Evolutionary conservation across 2,329 filamentous ascomycete genomes (phyloP).

Genomic region (Penicillium concentricum): DNA sequence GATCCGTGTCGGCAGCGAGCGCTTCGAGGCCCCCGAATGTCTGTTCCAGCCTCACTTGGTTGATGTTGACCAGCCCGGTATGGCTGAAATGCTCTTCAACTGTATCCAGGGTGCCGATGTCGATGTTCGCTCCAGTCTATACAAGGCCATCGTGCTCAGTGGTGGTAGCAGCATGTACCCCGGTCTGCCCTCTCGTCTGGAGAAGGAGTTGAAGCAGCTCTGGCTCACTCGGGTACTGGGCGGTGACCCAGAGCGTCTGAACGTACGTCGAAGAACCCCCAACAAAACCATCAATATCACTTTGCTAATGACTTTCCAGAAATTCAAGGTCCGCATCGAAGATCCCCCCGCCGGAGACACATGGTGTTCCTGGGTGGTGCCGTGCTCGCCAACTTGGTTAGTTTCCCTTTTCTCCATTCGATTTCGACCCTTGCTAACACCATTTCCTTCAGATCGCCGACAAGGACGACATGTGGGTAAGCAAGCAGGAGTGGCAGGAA

Average conservation of each 20-base stretch:
- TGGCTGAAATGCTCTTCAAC: conserved; percentile 97
- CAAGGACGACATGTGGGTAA: conserved; percentile 99
- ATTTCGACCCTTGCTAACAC: conserved; percentile 10
- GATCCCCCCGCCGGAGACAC: conserved; percentile 94
- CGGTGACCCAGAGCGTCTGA: conserved; percentile 88
- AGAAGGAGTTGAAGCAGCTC: conserved; percentile 98
- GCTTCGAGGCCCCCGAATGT: conserved; percentile 97
- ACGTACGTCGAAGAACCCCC: conserved; percentile 46
- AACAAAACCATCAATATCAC: not conserved
- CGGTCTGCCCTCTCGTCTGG: conserved; percentile 85
- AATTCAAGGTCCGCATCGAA: conserved; percentile 99
- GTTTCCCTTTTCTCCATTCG: conserved; percentile 21
- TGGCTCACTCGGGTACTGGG: conserved; percentile 91
- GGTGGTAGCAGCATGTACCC: conserved; percentile 99
- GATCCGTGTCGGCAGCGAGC: conserved; percentile 92
- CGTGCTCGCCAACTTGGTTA: conserved; percentile 87
- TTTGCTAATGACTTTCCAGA: conserved; percentile 49
- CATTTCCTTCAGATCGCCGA: conserved; percentile 70
- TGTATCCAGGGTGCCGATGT: conserved; percentile 96
- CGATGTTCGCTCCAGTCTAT: conserved; percentile 87
- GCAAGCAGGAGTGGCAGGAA: conserved; percentile 95
- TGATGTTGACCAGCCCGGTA: conserved; percentile 94
- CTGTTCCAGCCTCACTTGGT: conserved; percentile 98
- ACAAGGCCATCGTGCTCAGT: conserved; percentile 95
- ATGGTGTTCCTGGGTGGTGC: conserved; percentile 99